Evolutionary conservation across 2,329 filamentous ascomycete species (phyloP), one percentile per base, ranked within the genome.

Genomic region (Trichophyton mentagrophytes): DNA sequence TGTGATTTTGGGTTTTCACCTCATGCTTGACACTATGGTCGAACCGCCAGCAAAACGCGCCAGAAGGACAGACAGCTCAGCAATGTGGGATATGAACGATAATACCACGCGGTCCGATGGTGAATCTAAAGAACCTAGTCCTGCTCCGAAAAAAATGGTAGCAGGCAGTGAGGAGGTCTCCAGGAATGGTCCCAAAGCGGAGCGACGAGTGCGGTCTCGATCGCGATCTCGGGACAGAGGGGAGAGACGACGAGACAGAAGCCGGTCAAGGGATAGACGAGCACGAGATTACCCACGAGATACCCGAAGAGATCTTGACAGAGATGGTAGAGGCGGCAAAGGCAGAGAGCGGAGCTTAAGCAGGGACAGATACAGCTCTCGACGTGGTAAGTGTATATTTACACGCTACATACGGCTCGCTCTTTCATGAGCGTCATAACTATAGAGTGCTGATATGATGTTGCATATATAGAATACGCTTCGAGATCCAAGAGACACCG

Each of bases 51-150:
- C 77, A 59, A 81, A 80, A 69, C 78, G 79, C 58, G 69, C 77
- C 20, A 76, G 78, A 62, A 72, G 77, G 56, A 77, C 77, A n/a
- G 83, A 86, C 66, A 83, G 80, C 71, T 80, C 79, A 58, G 77
- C 81, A 59, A 83, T 83, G 79, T 83, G 82, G 81, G 84, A 87
- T 64, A 68, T 70, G 61, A 71, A 73, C 59, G 71, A 75, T 46
- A 69, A 66, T 20, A 66, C 64, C 30, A 65, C 67, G 30, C 67
- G 66, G 40, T 66, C 66, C 7, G 73, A 69, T 36, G 61, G 65
- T 60, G 69, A 67, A 22, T 64, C 67, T 56, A 64, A 60, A 60
- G 68, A 68, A 8, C 60, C 61, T 57, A 74, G 70, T 69, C 77
- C 61, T 69, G 75, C 62, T 61, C 73, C 67, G 61, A 68, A 68